Evolutionary conservation across 352 stramenopile genomes (phyloP).

Genomic region (Globisporangium radiosum): DNA sequence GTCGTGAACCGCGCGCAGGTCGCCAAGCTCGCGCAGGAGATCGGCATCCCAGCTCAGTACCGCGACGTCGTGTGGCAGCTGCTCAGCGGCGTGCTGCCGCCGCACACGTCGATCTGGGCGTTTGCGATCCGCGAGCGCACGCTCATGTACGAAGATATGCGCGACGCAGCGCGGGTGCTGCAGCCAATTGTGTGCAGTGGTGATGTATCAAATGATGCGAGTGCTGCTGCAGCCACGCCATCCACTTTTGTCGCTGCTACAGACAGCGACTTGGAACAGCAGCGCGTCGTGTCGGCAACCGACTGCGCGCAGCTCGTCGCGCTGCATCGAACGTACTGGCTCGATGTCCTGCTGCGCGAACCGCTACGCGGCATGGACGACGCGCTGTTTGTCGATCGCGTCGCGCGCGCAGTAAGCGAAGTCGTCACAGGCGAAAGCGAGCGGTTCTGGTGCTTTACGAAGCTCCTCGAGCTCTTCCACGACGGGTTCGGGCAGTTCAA

Average conservation of each 20-base stretch:
- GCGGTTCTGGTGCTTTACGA: slow-evolving; percentile 70
- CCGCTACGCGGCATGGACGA: slow-evolving; percentile 36
- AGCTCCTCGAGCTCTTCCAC: slow-evolving; percentile 51
- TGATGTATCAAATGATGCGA: not conserved
- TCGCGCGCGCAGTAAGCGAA: slow-evolving; percentile 33
- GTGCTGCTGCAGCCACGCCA: not conserved
- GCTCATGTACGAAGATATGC: slow-evolving; percentile 62
- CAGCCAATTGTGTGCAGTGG: slow-evolving; percentile 7
- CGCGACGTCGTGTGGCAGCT: slow-evolving; percentile 56
- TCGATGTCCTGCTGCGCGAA: slow-evolving; percentile 22
- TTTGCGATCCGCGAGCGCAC: slow-evolving; percentile 45
- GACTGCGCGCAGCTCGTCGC: slow-evolving; percentile 19
- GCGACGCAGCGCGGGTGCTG: slow-evolving; percentile 41
- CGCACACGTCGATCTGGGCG: slow-evolving; percentile 52
- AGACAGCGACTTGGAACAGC: slow-evolving; percentile 1
- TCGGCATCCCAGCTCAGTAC: slow-evolving; percentile 53
- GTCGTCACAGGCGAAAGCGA: slow-evolving; percentile 33
- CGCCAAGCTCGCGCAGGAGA: slow-evolving; percentile 64
- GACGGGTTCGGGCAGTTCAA: slow-evolving; percentile 44
- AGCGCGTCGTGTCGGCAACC: not conserved
- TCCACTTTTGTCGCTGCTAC: slow-evolving; percentile 1
- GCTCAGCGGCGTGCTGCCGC: slow-evolving; percentile 42
- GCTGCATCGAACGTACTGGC: slow-evolving; percentile 42
- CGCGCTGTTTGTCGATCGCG: slow-evolving; percentile 20
- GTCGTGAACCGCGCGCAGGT: slow-evolving; percentile 61